Conservation (phyloP, 108 stramenopile genomes). For the Hondaea fermentalgiana region DNA sequence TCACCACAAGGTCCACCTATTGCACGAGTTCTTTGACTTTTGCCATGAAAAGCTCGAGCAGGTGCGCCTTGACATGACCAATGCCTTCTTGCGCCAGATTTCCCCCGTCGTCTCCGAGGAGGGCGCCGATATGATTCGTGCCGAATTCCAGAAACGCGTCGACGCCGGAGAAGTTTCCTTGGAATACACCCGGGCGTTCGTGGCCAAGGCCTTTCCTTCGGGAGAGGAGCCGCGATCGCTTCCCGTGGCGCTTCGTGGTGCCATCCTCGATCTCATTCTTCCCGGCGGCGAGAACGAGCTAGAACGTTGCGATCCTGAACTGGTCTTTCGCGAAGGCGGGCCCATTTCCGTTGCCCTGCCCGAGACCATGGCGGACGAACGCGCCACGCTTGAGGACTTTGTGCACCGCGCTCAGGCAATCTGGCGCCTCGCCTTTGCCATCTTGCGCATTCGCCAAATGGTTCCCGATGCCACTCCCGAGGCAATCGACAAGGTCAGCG, state of each 20-base stretch:
- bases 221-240: neutral
- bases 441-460: neutral
- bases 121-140: neutral
- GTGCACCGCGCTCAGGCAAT: neutral
- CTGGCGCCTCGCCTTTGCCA: neutral
- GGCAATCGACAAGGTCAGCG: neutral
- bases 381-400: neutral
- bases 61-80: neutral
- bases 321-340: neutral
- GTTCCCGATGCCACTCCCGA: neutral
- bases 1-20: neutral
- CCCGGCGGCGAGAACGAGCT: neutral
- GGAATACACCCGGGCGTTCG: neutral
- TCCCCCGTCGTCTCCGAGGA: neutral
- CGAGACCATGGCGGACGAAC: neutral
- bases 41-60: conserved; percentile 5
- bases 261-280: neutral
- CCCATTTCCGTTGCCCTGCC: neutral
- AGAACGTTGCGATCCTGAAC: neutral
- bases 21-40: neutral
- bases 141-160: neutral
- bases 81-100: neutral
- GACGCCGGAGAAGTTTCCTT: neutral
- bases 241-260: neutral
- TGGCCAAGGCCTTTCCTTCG: neutral